phyloP scores from a whole-genome alignment of 352 stramenopile species.

The Phytophthora palmivora region DNA sequence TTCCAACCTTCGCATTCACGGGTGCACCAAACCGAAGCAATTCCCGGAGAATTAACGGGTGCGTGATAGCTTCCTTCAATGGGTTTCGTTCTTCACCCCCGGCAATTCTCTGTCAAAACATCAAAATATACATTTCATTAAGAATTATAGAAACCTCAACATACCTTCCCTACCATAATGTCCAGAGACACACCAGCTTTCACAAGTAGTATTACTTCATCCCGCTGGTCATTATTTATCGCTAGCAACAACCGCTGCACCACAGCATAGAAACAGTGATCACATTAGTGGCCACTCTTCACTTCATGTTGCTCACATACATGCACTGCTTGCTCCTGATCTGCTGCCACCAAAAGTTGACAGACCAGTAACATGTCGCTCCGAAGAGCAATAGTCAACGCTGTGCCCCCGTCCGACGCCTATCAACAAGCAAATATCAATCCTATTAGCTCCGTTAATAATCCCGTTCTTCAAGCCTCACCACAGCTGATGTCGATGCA shows the following conservation, averaged over 20 bases:
- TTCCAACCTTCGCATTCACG: conserved; percentile 36
- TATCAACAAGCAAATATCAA: neutral
- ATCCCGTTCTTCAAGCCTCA: conserved; percentile 3
- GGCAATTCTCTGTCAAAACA: conserved; percentile 20
- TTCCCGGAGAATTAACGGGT: conserved; percentile 38
- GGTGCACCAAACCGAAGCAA: conserved; percentile 37
- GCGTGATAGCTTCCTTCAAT: conserved; percentile 32
- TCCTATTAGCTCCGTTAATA: no score
- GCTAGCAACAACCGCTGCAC: conserved; percentile 36
- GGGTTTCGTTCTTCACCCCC: conserved; percentile 39
- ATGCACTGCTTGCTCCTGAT: conserved; percentile 34
- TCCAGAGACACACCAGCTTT: conserved; percentile 40
- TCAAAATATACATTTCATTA: neutral
- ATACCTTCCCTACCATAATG: conserved; percentile 23
- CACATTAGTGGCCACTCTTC: conserved; percentile 1
- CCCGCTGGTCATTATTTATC: conserved; percentile 28
- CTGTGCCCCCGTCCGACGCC: conserved; percentile 30
- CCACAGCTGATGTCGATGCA: conserved; percentile 26
- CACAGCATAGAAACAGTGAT: neutral
- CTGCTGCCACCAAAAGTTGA: conserved; percentile 38
- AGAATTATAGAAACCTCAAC: no score
- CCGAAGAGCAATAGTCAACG: conserved; percentile 30
- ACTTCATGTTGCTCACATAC: conserved; percentile 10
- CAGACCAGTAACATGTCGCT: conserved; percentile 33
- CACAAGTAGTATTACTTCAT: conserved; percentile 45